Conservation (phyloP, 2,329 filamentous ascomycete genomes). For the Aspergillus ruber region DNA sequence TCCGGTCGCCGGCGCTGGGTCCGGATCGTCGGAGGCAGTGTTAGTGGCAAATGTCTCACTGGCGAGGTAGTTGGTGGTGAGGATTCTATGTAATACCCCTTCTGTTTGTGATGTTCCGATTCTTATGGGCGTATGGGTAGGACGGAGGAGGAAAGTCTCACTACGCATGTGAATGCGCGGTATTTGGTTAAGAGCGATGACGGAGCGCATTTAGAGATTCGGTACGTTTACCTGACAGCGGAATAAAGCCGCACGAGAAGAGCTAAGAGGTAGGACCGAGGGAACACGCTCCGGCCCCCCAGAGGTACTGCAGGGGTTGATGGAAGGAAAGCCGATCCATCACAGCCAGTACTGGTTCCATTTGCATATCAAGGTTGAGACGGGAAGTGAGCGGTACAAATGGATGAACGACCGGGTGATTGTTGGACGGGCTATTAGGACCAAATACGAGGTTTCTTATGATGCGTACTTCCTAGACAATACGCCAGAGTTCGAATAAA, state of each 20-base stretch:
- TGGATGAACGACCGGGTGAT: constrained; percentile 25
- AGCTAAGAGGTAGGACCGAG: constrained; percentile 13
- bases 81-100: constrained; percentile 19
- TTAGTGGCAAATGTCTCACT: constrained; percentile 16
- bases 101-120: neutral
- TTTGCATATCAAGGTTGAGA: constrained; percentile 20
- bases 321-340: constrained; percentile 20
- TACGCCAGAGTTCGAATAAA: neutral
- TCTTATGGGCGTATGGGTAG: constrained; percentile 6
- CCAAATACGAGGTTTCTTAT: constrained; percentile 21
- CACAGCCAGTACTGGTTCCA: constrained; percentile 21
- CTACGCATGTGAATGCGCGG: constrained; percentile 21
- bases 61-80: constrained; percentile 20
- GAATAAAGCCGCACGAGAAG: no score
- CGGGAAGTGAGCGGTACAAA: constrained; percentile 18
- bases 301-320: constrained; percentile 18
- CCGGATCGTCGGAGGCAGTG: constrained; percentile 15
- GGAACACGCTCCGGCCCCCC: constrained; percentile 21
- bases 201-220: constrained; percentile 19
- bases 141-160: constrained; percentile 22
- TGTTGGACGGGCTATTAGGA: constrained; percentile 17
- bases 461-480: constrained; percentile 24
- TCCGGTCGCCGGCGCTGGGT: constrained; percentile 21
- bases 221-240: constrained; percentile 5
- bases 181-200: constrained; percentile 23